Conservation (phyloP, 345 rosid species). For the Eucalyptus erythrocorys region DNA sequence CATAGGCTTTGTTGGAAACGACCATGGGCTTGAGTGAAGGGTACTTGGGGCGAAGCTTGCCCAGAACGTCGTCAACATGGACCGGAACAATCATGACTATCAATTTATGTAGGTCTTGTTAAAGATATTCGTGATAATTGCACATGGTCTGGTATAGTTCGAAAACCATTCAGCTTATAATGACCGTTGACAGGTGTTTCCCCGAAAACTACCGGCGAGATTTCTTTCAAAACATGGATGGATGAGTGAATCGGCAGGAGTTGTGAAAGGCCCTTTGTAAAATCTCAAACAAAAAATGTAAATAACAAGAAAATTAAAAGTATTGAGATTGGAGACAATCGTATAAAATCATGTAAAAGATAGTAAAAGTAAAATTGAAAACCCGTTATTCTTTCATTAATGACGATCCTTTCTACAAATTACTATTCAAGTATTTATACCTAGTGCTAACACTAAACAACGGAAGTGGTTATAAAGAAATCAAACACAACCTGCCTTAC, state of each 20-base stretch:
- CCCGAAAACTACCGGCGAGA: not conserved
- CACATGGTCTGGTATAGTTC: not conserved
- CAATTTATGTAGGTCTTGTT: not conserved
- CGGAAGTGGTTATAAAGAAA: not conserved
- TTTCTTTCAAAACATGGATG: not conserved
- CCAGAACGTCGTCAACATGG: not conserved
- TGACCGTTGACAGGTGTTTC: not conserved
- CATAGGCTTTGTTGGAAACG: not conserved
- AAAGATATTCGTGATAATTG: not conserved
- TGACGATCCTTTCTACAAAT: not conserved
- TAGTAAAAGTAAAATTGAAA: not conserved
- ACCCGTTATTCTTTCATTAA: not conserved
- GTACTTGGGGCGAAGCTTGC: not conserved
- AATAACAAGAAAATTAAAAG: not conserved
- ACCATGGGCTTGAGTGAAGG: not conserved
- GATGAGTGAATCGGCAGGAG: not conserved
- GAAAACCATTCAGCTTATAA: not conserved
- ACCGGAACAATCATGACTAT: not conserved
- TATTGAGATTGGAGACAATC: accelerated
- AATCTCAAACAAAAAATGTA: not conserved
- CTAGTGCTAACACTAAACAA: not conserved
- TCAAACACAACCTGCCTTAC: not conserved
- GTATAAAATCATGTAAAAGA: not conserved
- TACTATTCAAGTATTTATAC: not conserved
- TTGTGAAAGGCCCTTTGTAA: not conserved